phyloP scores from a whole-genome alignment of 2,329 filamentous ascomycete species.

The Didymella keratinophila region DNA sequence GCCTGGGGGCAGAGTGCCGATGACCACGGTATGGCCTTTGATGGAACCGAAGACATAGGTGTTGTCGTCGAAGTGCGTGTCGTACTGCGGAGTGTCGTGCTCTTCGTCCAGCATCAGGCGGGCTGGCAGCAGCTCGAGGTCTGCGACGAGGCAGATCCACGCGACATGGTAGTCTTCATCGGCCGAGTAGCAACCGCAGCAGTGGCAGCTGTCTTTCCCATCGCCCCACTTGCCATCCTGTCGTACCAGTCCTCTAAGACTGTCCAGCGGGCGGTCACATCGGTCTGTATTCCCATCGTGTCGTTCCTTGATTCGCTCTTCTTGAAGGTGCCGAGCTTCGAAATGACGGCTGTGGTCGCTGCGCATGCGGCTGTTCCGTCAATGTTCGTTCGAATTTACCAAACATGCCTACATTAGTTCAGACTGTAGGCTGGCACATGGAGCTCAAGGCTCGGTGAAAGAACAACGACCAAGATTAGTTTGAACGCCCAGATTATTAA shows the following conservation, averaged over 20 bases:
- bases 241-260: neutral
- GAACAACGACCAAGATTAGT: neutral
- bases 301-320: neutral
- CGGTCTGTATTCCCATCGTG: neutral
- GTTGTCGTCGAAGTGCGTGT: constrained; percentile 25
- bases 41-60: constrained; percentile 19
- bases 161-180: constrained; percentile 21
- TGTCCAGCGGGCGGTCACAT: neutral
- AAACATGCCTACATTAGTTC: neutral
- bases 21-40: constrained; percentile 19
- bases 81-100: constrained; percentile 14
- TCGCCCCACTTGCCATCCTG: too few relatives aligned
- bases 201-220: neutral
- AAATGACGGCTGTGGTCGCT: constrained; percentile 1
- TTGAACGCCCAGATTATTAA: neutral
- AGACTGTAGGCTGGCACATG: neutral
- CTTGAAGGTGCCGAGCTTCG: neutral
- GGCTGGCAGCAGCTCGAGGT: constrained; percentile 23
- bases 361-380: neutral
- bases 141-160: constrained; percentile 19
- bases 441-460: neutral
- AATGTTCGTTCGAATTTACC: neutral
- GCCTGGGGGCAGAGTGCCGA: constrained; percentile 14
- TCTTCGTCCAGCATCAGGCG: constrained; percentile 25
- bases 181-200: neutral